Conservation (phyloP, 164 flowering plant genomes). For the Piper longum region DNA sequence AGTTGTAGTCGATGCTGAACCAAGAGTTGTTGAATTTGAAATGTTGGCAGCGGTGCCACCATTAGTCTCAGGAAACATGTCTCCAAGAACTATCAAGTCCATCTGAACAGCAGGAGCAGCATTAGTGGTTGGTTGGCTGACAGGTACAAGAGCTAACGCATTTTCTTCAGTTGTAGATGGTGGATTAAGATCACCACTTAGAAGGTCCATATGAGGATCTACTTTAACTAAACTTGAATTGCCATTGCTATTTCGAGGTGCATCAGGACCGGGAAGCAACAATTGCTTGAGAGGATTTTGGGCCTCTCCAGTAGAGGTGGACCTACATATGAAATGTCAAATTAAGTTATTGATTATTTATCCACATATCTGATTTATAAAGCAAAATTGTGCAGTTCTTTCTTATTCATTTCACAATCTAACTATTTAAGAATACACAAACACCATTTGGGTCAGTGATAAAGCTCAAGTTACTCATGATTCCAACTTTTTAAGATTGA, state of each 20-base stretch:
- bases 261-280: constrained; percentile 18
- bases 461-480: too few species aligned
- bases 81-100: constrained; percentile 53
- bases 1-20: constrained; percentile 26
- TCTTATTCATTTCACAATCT: too few species aligned
- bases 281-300: constrained; percentile 19
- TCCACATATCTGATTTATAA: neutral
- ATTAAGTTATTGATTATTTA: neutral
- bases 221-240: constrained; percentile 18
- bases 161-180: constrained; percentile 29
- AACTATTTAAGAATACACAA: too few species aligned
- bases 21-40: constrained; percentile 16
- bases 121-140: constrained; percentile 33
- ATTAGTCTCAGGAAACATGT: constrained; percentile 35
- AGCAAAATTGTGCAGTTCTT: too few species aligned
- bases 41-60: constrained; percentile 20
- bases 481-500: too few species aligned
- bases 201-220: constrained; percentile 60
- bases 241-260: constrained; percentile 15
- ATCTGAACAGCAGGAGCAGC: constrained; percentile 37
- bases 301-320: constrained; percentile 13
- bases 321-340: constrained; percentile 14
- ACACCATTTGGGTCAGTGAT: too few species aligned
- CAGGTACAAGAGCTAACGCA: constrained; percentile 75
- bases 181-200: constrained; percentile 71